Percentiles rank a stretch among this genome's conserved stretches.
phyloP scores from a whole-genome alignment of 2,329 filamentous ascomycete genomes.

The Alternaria burnsii region DNA sequence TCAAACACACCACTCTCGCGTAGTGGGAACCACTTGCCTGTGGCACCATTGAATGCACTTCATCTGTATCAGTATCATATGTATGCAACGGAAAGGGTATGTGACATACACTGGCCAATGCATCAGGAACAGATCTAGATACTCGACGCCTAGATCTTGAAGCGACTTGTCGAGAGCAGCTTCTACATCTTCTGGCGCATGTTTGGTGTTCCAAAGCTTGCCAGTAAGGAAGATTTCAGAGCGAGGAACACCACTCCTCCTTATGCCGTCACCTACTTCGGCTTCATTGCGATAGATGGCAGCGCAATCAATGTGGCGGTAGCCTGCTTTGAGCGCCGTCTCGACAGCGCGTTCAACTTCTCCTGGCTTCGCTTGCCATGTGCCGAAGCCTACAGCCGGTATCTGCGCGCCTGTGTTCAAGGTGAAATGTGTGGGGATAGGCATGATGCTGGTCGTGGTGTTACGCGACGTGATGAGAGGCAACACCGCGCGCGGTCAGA shows the following conservation, averaged over 20 bases:
- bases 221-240: slow-evolving; percentile 75
- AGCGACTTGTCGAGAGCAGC: slow-evolving; percentile 67
- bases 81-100: no score
- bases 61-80: background rate
- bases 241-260: slow-evolving; percentile 67
- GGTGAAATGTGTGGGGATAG: slow-evolving; percentile 52
- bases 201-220: slow-evolving; percentile 81
- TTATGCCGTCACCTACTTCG: slow-evolving; percentile 76
- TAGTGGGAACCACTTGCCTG: slow-evolving; percentile 47
- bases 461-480: background rate
- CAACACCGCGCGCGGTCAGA: background rate
- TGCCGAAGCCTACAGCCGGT: slow-evolving; percentile 76
- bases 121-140: slow-evolving; percentile 73
- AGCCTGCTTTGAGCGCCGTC: slow-evolving; percentile 70
- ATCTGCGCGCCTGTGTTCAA: slow-evolving; percentile 77
- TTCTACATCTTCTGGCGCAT: slow-evolving; percentile 68
- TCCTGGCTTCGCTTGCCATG: slow-evolving; percentile 77
- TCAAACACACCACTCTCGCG: slow-evolving; percentile 70
- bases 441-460: slow-evolving; percentile 26
- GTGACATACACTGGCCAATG: slow-evolving; percentile 63
- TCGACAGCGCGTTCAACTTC: slow-evolving; percentile 68
- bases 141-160: slow-evolving; percentile 67
- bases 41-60: slow-evolving; percentile 29
- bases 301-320: slow-evolving; percentile 78
- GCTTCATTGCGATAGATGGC: slow-evolving; percentile 79